Base-by-base conservation (phyloP, 176 grass and related monocot species). In the sorghum (Sorghum bicolor) region DNA sequence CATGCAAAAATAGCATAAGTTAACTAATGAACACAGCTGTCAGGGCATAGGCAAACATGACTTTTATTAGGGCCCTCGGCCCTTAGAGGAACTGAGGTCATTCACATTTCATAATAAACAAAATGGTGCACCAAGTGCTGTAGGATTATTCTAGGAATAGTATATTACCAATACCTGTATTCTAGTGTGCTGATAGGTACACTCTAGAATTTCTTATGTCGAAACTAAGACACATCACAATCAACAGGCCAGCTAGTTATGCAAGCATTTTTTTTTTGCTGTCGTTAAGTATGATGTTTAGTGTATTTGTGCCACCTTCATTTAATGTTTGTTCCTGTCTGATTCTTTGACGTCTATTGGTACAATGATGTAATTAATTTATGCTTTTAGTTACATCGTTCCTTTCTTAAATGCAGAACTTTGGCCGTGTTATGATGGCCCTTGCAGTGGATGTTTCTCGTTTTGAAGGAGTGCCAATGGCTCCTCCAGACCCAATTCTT, bases 401-500 rank as follows among this genome's bases (percentile, higher is more conserved):
- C 4, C 28, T 60, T 80, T 68, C 4, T 40, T 44, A 3, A 8
- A 83, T 76, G 83, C 84, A 96, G 94, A 89, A 76, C 47, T 82
- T 75, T 47, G 64, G 74, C 52, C 71, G 73, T 30, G 77, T 87
- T 19, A 73, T 72, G 72, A 92, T 93, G 91, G 86, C 93, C 81
- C 65, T 98, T 69, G 87, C 87, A 36, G 89, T 91, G 62, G 91
- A 93, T 74, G 24, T 89, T 84, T 94, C 96, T 92, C 91, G 81
- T 81, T 98, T 98, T 31, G 91, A 98, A 71, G 87, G 92, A 74
- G 93, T 98, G 68, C 84, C 93, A 0, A 98, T 94, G 93, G 96
- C 96, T 16, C 96, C 96, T 79, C 93, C 93, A 75, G 93, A 98
- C 31, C 96, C 96, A 4, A 98, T 98, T 84, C 96, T 98, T 47